Base-by-base conservation (phyloP, 352 stramenopile genomes). In the Pythium aphanidermatum region DNA sequence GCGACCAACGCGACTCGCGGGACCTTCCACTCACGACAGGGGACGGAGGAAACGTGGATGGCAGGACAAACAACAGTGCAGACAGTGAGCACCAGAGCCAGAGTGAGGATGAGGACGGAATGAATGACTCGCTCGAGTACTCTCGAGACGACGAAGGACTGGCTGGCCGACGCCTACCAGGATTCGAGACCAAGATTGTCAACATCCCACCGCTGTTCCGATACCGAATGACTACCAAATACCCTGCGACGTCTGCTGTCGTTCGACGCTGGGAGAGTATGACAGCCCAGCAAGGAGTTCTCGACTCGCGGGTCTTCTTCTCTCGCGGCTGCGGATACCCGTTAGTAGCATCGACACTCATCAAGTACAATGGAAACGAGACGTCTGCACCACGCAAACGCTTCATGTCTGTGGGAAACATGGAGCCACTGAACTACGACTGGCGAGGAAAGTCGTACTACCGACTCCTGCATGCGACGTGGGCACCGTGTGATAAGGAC, bases 371-470 rank as follows among this genome's bases (percentile, higher is more conserved):
- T 43, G 75, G 79, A 27, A 85, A 89, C 27, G 77, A 90, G 46
- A 83, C 60, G 23, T 59, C 59, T 5, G 50, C 70, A 25, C 45
- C 63, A n/a, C 65, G 71, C 16, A 77, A 81, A 35, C 55, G 77
- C 0, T 72, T 86, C 26, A 59, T 70, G n/a, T 89, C 75, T 7
- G 52, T 83, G 23, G 64, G 66, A 4, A 65, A 63, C 40, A 38
- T 83, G 20, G 73, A 85, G 33, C 64, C 70, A 7, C 71, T 56
- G 32, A 66, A 68, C 38, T 92, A 94, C 57, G 79, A 92, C 59
- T 94, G 82, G 82, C 63, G 79, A 20, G 82, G 82, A 26, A 94
- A 86, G 41, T 88, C 79, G 34, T 94, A 94, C 63, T 94, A 84
- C 48, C 82, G 76, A 3, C 55, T 91, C 34, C 64, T 94, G 24